These are phyloP conservation scores for Amauroascus niger DNA, from an alignment of 2,329 filamentous ascomycete species.

Conservation along the genomic window DNA sequence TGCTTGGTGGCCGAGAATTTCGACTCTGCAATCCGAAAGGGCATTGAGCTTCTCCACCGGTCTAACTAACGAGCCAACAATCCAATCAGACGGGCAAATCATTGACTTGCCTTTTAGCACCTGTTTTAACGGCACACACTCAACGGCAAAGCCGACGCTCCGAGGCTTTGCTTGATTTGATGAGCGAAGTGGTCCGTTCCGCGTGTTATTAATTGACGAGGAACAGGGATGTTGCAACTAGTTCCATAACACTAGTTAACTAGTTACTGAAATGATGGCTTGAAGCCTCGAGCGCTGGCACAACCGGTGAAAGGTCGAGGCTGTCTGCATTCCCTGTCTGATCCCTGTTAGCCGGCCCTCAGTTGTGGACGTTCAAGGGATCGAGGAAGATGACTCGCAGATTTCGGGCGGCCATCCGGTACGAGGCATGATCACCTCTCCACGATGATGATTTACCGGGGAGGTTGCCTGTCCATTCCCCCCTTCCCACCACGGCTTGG, in stretches of 20 bases:
- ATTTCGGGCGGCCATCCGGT: slow-evolving; percentile 6
- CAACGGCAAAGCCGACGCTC: background rate
- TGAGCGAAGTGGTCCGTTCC: background rate
- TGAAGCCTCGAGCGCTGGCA: background rate
- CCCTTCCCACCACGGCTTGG: background rate
- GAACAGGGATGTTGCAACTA: slow-evolving; percentile 2
- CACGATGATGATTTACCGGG: background rate
- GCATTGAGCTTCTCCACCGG: background rate
- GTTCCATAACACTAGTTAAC: background rate
- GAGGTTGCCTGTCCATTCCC: background rate
- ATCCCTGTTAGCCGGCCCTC: slow-evolving; percentile 1
- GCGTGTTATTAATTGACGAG: slow-evolving; percentile 3
- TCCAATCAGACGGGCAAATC: background rate
- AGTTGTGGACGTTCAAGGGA: background rate
- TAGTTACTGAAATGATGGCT: background rate
- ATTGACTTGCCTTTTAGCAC: background rate
- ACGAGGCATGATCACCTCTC: slow-evolving; percentile 6
- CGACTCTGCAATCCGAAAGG: background rate
- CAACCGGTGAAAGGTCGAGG: background rate
- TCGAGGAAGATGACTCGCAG: slow-evolving; percentile 9
- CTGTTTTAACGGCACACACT: background rate
- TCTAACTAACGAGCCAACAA: too few relatives aligned
- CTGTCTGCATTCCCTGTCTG: background rate
- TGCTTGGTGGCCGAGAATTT: background rate
- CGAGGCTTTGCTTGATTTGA: background rate